phyloP scores from a whole-genome alignment of 148 eudicot genomes.

The Nyssa sinensis region DNA sequence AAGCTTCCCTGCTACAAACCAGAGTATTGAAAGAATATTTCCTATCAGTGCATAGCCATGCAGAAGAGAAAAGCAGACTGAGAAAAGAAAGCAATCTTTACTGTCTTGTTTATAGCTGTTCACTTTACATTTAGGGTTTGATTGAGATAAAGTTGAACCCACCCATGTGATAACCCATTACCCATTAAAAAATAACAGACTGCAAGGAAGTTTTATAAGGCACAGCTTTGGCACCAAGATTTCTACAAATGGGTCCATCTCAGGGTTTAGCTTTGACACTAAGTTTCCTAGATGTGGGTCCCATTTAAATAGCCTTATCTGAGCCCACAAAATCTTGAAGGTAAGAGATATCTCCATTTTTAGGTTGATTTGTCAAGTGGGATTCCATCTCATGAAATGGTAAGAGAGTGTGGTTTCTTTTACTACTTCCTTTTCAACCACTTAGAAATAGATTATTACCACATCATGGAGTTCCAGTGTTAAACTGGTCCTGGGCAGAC shows the following conservation, averaged over 20 bases:
- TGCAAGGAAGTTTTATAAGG: conserved; percentile 20
- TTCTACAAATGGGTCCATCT: conserved; percentile 21
- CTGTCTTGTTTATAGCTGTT: conserved; percentile 17
- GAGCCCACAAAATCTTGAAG: conserved; percentile 67
- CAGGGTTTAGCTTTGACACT: conserved; percentile 23
- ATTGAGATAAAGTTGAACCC: conserved; percentile 33
- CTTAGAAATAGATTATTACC: conserved; percentile 2
- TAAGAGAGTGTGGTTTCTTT: neutral
- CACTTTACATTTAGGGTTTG: conserved; percentile 8
- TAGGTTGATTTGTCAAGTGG: conserved; percentile 9
- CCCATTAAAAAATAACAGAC: conserved; percentile 6
- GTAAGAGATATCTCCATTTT: conserved; percentile 36
- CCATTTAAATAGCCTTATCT: conserved; percentile 15
- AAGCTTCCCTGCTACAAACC: conserved; percentile 78
- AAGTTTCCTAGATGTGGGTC: conserved; percentile 33
- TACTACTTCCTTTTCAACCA: neutral
- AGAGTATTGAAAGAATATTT: conserved; percentile 31
- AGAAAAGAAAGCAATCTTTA: conserved; percentile 31
- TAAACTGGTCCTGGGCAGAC: conserved; percentile 2
- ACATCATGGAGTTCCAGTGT: neutral
- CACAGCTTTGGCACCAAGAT: conserved; percentile 24
- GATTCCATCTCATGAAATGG: neutral
- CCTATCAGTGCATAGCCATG: conserved; percentile 36
- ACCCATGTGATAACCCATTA: conserved; percentile 38
- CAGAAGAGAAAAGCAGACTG: conserved; percentile 1